phyloP scores from a whole-genome alignment of 2,329 filamentous ascomycete species.

The Metarhizium album region DNA sequence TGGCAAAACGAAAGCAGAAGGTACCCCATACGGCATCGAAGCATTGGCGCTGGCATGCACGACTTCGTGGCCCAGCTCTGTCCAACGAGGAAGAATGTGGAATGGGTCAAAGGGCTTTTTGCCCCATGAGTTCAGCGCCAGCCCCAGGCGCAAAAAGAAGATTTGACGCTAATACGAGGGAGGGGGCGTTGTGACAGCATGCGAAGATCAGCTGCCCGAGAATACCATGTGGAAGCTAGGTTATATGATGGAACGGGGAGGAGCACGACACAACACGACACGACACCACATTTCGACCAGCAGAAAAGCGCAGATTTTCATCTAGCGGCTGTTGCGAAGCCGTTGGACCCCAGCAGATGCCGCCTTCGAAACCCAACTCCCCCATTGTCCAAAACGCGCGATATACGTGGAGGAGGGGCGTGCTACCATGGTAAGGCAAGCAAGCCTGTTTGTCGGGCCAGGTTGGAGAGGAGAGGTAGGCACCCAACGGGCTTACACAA shows the following conservation, averaged over 20 bases:
- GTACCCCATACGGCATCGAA: slow-evolving; percentile 5
- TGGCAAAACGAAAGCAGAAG: not conserved
- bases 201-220: slow-evolving; percentile 1
- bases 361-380: not conserved
- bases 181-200: not conserved
- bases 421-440: no score
- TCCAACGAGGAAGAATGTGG: slow-evolving; percentile 8
- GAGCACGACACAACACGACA: not conserved
- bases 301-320: not conserved
- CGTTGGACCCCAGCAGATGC: not conserved
- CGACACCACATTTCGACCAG: no score
- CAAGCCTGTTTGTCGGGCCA: not conserved
- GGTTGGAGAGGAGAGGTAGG: not conserved
- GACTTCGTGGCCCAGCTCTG: slow-evolving; percentile 19
- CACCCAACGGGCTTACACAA: not conserved
- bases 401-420: not conserved
- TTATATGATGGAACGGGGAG: not conserved
- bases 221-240: not conserved
- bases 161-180: not conserved
- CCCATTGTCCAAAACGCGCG: not conserved
- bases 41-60: slow-evolving; percentile 17
- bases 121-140: not conserved
- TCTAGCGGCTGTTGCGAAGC: not conserved
- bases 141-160: not conserved
- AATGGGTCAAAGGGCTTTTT: not conserved